Base-by-base conservation (phyloP, 164 flowering plant genomes). In the Nymphaea colorata region DNA sequence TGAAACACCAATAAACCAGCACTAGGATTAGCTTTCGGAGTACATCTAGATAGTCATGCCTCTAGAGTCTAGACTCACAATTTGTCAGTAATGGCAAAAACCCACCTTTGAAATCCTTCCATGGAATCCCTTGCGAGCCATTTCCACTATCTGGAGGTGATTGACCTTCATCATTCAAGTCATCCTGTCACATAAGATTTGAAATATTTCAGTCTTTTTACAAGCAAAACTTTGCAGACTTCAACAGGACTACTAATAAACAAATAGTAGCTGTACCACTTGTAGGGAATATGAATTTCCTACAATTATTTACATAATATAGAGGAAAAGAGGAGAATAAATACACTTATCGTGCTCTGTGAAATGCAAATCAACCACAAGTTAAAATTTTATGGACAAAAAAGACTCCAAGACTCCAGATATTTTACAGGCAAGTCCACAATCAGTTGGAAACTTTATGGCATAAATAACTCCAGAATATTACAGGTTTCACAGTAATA, bases 101-200 rank as follows among this genome's bases (percentile, higher is more conserved):
- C 66, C 79, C 84, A 62, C 69, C 76, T 2, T 84, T 75, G 75
- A 89, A 86, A 81, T 84, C 89, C 76, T 82, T 87, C 97, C 91
- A 88, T 5, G 92, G 86, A 57, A 84, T 76, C 67, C 93, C 96
- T 76, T 85, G 85, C 72, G 86, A 75, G 44, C 84, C 82, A 62
- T 66, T 71, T 69, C 69, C 80, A 69, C 82, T 81, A 66, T 80
- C 79, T 53, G 71, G 67, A 72, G 80, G 65, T 57, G 80, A 74
- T 47, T 79, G 74, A 15, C 68, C 68, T n/a, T 75, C 77, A 61
- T 79, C 84, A 67, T 78, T 84, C 7, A 79, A 76, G 70, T 77
- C 75, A 41, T 72, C 87, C 94, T 92, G 84, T 25, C 36, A 25
- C 62, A 72, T 42, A 61, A 66, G 65, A 6, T 47, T 47, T 47